Evolutionary conservation across 129 eudicot species (phyloP).

Genomic region (Helianthus annuus): HanXRQr2.0-SUNRISE NC_035448.2:119673085-119673584

Average conservation of each 20-base stretch:
- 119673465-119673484: slow-evolving; percentile 50
- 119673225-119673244: slow-evolving; percentile 51
- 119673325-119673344: slow-evolving; percentile 86
- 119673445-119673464: slow-evolving; percentile 43
- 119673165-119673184: slow-evolving; percentile 41
- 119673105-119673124: slow-evolving; percentile 38
- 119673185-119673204: slow-evolving; percentile 35
- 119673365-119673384: slow-evolving; percentile 83
- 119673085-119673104: slow-evolving; percentile 53
- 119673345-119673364: slow-evolving; percentile 73
- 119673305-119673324: too few species aligned
- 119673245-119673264: slow-evolving; percentile 39
- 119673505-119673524: slow-evolving; percentile 25
- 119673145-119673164: slow-evolving; percentile 33
- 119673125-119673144: slow-evolving; percentile 37
- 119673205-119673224: slow-evolving; percentile 41
- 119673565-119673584: slow-evolving; percentile 32
- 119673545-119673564: slow-evolving; percentile 30
- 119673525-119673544: slow-evolving; percentile 24
- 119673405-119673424: slow-evolving; percentile 49
- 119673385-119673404: slow-evolving; percentile 69
- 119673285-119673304: slow-evolving; percentile 42
- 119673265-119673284: slow-evolving; percentile 38
- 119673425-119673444: slow-evolving; percentile 41
- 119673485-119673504: background rate